A percentile compares a stretch with the other conserved stretches of the same genome.
phyloP scores from a whole-genome alignment of 208 protist species.

The Acanthamoeba culbertsoni region DNA sequence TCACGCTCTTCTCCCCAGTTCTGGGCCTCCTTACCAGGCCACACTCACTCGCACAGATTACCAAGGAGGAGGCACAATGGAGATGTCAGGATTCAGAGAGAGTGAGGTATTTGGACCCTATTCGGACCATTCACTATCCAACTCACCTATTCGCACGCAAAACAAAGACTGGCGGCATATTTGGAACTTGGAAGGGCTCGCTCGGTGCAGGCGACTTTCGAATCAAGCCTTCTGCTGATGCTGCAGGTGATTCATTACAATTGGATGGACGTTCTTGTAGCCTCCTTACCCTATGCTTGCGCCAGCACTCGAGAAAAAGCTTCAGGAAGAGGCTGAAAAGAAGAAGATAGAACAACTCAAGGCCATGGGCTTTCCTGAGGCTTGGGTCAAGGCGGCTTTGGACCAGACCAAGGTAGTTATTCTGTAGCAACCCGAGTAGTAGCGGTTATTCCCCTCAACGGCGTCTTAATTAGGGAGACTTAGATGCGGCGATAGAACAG shows the following conservation, averaged over 20 bases:
- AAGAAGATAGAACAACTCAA: neutral
- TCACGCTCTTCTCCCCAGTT: neutral
- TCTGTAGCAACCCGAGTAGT: neutral
- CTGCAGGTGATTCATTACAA: neutral
- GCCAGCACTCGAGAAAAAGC: neutral
- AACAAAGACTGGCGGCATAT: slow-evolving; percentile 6
- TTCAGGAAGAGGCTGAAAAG: slow-evolving; percentile 3
- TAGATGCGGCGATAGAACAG: neutral
- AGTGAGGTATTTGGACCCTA: neutral
- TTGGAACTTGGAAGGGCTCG: slow-evolving; percentile 27
- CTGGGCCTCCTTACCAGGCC: neutral
- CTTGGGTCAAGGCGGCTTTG: neutral
- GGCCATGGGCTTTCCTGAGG: slow-evolving; percentile 33
- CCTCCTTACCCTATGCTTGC: too few species aligned
- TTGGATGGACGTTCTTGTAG: neutral
- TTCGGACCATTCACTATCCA: neutral
- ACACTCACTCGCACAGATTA: neutral
- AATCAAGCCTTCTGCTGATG: neutral
- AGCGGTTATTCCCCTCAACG: neutral
- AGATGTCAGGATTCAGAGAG: neutral
- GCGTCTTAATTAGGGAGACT: neutral
- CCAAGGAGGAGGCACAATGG: neutral
- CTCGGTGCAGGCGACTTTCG: slow-evolving; percentile 15
- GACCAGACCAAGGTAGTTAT: neutral
- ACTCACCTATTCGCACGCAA: neutral